phyloP scores from a whole-genome alignment of 768 basidiomycete genomes.

The Stropharia rugosoannulata region DNA sequence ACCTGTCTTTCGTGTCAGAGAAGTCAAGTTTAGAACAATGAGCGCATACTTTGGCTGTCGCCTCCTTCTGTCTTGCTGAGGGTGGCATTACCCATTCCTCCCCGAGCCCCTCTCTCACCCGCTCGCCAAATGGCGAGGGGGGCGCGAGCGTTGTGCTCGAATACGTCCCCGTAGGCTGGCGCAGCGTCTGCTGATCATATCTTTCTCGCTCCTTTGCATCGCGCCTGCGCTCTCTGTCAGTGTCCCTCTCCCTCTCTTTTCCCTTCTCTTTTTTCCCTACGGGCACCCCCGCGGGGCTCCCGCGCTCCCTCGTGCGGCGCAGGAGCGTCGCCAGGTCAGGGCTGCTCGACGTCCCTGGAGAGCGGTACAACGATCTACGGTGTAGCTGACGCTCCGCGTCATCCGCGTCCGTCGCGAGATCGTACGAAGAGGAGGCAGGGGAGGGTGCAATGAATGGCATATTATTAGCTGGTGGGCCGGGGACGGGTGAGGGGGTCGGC shows the following conservation, averaged over 20 bases:
- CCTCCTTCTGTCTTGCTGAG: constrained; percentile 42
- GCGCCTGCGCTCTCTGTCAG: constrained; percentile 15
- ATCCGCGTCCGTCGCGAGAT: constrained; percentile 64
- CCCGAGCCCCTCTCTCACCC: constrained; percentile 27
- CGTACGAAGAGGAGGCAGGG: constrained; percentile 55
- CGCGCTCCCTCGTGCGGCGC: constrained; percentile 77
- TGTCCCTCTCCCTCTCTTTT: constrained; percentile 15
- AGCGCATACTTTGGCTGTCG: constrained; percentile 47
- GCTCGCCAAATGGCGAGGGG: constrained; percentile 21
- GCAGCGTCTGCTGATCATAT: constrained; percentile 9
- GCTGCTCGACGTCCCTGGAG: constrained; percentile 85
- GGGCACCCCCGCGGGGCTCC: constrained; percentile 30
- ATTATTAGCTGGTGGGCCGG: neutral
- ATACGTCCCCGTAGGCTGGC: constrained; percentile 11
- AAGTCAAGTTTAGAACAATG: neutral
- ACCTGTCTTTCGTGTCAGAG: constrained; percentile 28
- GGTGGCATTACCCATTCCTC: constrained; percentile 48
- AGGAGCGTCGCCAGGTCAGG: constrained; percentile 89
- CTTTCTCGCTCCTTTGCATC: neutral
- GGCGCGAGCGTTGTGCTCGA: constrained; percentile 15
- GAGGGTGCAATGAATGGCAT: constrained; percentile 19
- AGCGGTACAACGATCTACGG: constrained; percentile 83
- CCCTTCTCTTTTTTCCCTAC: constrained; percentile 11
- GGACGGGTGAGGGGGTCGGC: constrained; percentile 58
- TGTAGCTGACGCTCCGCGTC: constrained; percentile 72